phyloP scores from a whole-genome alignment of 1,284 basidiomycete species.

The Megacollybia platyphylla region DNA sequence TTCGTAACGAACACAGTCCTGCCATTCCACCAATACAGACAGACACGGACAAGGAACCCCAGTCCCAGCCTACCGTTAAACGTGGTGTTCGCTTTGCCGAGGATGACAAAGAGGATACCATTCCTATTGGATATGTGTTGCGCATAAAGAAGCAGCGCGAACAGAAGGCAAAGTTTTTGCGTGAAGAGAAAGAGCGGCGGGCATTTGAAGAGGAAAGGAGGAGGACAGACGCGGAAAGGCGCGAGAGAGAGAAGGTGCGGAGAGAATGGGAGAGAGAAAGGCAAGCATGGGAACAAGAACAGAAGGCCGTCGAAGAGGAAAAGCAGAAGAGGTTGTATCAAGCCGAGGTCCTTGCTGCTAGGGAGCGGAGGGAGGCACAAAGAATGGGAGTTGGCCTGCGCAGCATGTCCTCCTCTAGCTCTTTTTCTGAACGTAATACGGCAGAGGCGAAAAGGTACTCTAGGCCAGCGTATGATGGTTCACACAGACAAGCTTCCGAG shows the following conservation, averaged over 20 bases:
- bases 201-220: slow-evolving; percentile 24
- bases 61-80: slow-evolving; percentile 20
- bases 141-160: slow-evolving; percentile 59
- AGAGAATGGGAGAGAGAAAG: slow-evolving; percentile 41
- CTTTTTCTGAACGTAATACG: slow-evolving; percentile 30
- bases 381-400: slow-evolving; percentile 29
- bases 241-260: slow-evolving; percentile 31
- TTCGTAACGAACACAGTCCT: slow-evolving; percentile 29
- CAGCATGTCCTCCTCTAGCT: slow-evolving; percentile 16
- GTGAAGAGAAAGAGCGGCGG: slow-evolving; percentile 42
- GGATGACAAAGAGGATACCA: slow-evolving; percentile 50
- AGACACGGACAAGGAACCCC: slow-evolving; percentile 1
- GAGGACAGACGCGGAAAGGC: slow-evolving; percentile 34
- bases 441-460: slow-evolving; percentile 25
- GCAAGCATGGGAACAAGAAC: slow-evolving; percentile 42
- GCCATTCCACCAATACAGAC: slow-evolving; percentile 5
- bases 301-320: slow-evolving; percentile 41
- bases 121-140: slow-evolving; percentile 56
- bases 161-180: slow-evolving; percentile 57
- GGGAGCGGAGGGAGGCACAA: slow-evolving; percentile 44
- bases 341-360: slow-evolving; percentile 49
- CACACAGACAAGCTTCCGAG: slow-evolving; percentile 32
- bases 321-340: slow-evolving; percentile 36
- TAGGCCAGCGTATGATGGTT: slow-evolving; percentile 23
- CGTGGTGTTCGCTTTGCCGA: slow-evolving; percentile 61